Evolutionary conservation across 2,329 filamentous ascomycete species (phyloP).

Genomic region (Hortaea werneckii): DNA sequence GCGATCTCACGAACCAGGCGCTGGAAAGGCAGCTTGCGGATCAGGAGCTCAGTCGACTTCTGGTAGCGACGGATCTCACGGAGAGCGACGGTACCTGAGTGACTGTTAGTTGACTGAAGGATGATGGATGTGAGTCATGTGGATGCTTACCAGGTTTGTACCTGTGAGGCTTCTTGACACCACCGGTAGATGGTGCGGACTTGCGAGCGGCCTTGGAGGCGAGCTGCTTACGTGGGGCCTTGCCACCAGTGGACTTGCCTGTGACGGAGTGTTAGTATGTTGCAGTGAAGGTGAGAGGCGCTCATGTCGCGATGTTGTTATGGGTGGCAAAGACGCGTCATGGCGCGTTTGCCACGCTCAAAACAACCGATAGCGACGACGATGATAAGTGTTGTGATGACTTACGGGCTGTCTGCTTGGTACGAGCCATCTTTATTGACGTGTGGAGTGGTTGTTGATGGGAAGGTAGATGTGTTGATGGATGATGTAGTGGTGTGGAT

Average conservation of each 20-base stretch:
- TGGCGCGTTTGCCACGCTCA: slow-evolving; percentile 6
- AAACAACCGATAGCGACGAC: slow-evolving; percentile 4
- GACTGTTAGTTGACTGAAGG: slow-evolving; percentile 23
- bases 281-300: slow-evolving; percentile 8
- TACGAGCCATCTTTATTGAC: slow-evolving; percentile 42
- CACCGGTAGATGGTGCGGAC: slow-evolving; percentile 87
- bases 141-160: slow-evolving; percentile 40
- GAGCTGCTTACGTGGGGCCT: slow-evolving; percentile 83
- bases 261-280: slow-evolving; percentile 23
- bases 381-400: slow-evolving; percentile 16
- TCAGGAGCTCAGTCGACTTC: slow-evolving; percentile 74
- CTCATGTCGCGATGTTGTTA: slow-evolving; percentile 7
- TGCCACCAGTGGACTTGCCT: slow-evolving; percentile 68
- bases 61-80: slow-evolving; percentile 89
- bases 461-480: slow-evolving; percentile 13
- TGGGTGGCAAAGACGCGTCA: slow-evolving; percentile 8
- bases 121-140: slow-evolving; percentile 2
- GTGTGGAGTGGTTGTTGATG: slow-evolving; percentile 11
- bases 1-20: slow-evolving; percentile 72
- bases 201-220: slow-evolving; percentile 99
- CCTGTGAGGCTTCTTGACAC: slow-evolving; percentile 48
- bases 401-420: slow-evolving; percentile 48
- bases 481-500: slow-evolving; percentile 8
- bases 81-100: slow-evolving; percentile 66
- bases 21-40: slow-evolving; percentile 71